Evolutionary conservation across 345 rosid species (phyloP).

Genomic region (Excoecaria cochinchinensis): DNA sequence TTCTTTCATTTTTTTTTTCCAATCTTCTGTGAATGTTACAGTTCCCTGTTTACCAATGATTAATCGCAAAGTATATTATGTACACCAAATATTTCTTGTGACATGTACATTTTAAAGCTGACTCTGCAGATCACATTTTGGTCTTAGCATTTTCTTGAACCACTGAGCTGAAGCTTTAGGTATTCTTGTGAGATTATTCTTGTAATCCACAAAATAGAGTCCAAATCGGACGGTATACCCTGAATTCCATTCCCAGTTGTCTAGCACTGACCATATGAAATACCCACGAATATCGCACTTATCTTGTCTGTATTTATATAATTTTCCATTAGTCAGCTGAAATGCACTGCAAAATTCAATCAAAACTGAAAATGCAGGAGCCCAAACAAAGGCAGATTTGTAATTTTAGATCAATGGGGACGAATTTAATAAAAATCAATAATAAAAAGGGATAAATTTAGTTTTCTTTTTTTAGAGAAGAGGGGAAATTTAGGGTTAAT

Average conservation of each 20-base stretch:
- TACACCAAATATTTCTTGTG: neutral
- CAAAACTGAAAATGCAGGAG: neutral
- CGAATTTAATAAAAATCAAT: no score
- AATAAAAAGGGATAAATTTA: no score
- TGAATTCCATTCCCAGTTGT: conserved; percentile 96
- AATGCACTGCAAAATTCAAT: neutral
- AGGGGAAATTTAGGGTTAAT: no score
- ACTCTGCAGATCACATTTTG: conserved; percentile 15
- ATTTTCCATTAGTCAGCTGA: conserved; percentile 5
- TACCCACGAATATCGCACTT: conserved; percentile 64
- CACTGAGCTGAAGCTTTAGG: conserved; percentile 78
- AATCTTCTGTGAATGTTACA: no score
- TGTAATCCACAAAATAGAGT: conserved; percentile 75
- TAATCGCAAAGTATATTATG: no score
- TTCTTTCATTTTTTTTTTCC: no score
- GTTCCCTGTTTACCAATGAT: no score
- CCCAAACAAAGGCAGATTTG: no score
- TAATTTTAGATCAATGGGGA: no score
- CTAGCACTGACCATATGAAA: conserved; percentile 86
- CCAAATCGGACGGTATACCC: conserved; percentile 90
- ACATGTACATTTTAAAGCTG: conserved; percentile 11
- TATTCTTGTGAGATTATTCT: conserved; percentile 70
- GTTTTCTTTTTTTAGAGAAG: no score
- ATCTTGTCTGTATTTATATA: conserved; percentile 49
- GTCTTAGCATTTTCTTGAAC: conserved; percentile 59